phyloP scores from a whole-genome alignment of 352 stramenopile species.

The Phytopythium aichiense region DNA sequence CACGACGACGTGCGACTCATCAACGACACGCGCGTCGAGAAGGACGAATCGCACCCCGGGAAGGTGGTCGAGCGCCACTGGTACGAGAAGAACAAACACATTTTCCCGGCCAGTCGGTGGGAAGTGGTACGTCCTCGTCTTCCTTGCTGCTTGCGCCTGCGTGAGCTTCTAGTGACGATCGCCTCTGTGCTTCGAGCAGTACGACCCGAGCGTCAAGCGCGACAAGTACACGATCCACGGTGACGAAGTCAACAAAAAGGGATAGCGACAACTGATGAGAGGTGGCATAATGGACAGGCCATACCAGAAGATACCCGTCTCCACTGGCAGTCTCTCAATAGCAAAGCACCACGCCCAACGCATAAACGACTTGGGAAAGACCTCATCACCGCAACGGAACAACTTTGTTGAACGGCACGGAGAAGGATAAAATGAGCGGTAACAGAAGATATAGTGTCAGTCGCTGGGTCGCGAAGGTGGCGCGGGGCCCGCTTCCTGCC shows the following conservation, averaged over 20 bases:
- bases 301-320: no score
- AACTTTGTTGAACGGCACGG: constrained; percentile 5
- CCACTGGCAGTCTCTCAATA: not conserved
- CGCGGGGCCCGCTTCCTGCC: constrained; percentile 1
- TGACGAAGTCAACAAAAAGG: constrained; percentile 44
- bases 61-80: constrained; percentile 97
- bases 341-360: not conserved
- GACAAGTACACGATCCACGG: constrained; percentile 84
- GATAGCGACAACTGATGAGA: constrained; percentile 8
- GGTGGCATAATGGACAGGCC: not conserved
- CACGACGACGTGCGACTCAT: constrained; percentile 90
- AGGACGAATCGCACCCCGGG: constrained; percentile 96
- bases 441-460: constrained; percentile 14
- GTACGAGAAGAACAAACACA: constrained; percentile 99
- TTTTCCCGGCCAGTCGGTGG: constrained; percentile 98
- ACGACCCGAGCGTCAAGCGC: constrained; percentile 68
- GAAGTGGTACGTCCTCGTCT: constrained; percentile 76
- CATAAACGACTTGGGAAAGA: not conserved
- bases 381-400: constrained; percentile 1
- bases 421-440: constrained; percentile 8
- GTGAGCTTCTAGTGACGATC: not conserved
- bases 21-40: constrained; percentile 94
- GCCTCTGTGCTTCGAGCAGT: constrained; percentile 25
- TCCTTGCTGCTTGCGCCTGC: not conserved
- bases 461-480: constrained; percentile 1